Conservation (phyloP, 23 red algal genomes). For the Chondrus crispus region DNA sequence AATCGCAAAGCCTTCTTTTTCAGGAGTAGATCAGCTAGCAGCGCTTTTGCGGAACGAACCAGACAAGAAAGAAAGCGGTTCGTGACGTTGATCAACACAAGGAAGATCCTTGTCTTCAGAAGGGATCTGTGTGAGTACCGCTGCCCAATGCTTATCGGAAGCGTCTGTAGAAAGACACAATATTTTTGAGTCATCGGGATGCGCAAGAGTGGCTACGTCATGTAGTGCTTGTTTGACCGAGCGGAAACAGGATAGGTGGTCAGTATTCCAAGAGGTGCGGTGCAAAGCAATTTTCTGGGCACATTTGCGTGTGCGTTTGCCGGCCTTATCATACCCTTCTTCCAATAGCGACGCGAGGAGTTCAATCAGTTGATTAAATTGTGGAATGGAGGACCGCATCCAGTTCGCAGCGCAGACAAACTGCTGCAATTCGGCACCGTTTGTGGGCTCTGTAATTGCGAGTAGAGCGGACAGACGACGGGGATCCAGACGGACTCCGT, state of each 20-base stretch:
- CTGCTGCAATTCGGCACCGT: not conserved
- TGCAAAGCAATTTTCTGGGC: not conserved
- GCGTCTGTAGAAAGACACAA: not conserved
- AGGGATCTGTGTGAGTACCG: constrained; percentile 13
- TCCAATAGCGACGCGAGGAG: not conserved
- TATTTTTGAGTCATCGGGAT: not conserved
- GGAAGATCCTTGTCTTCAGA: not conserved
- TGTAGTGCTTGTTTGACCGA: not conserved
- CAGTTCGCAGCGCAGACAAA: not conserved
- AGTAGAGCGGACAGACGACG: not conserved
- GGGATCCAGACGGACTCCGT: not conserved
- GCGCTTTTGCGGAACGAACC: not conserved
- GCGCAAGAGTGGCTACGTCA: not conserved
- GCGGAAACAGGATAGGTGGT: not conserved
- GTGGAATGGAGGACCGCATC: not conserved
- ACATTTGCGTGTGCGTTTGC: not conserved
- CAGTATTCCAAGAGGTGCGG: not conserved
- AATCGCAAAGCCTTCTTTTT: constrained; percentile 1
- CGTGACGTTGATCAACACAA: not conserved
- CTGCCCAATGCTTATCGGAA: not conserved
- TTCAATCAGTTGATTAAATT: not conserved
- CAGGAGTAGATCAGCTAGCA: not conserved
- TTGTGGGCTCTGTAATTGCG: not conserved
- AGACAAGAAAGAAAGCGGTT: constrained; percentile 21
- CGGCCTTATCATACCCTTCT: not conserved